These are phyloP conservation scores for Coemansia sp. DNA, from an alignment of 371 early-diverging fungal species.

Conservation along the genomic window DNA sequence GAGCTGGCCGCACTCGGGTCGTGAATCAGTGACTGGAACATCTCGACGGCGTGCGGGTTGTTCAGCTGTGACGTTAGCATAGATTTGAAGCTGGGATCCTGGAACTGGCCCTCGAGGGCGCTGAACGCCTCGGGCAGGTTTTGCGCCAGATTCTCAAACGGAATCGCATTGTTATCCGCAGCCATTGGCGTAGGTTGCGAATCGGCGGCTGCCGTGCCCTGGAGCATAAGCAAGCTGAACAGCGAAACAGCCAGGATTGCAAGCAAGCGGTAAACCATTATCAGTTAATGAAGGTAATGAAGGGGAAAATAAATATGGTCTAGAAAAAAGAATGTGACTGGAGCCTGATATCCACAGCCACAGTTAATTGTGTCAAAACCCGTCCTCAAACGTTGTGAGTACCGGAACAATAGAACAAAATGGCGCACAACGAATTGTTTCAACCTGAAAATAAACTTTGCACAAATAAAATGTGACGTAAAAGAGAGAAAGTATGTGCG, in stretches of 20 bases:
- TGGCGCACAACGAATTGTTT: background rate
- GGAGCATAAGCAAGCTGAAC: slow-evolving; percentile 1
- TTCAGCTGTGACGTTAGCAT: slow-evolving; percentile 43
- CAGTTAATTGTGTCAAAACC: background rate
- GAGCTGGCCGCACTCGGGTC: slow-evolving; percentile 39
- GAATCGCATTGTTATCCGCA: slow-evolving; percentile 10
- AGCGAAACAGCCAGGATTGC: background rate
- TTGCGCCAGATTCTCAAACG: slow-evolving; percentile 46
- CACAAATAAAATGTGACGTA: background rate
- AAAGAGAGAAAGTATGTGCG: background rate
- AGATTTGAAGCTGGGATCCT: slow-evolving; percentile 33
- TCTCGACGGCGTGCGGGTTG: slow-evolving; percentile 47
- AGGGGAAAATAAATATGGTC: background rate
- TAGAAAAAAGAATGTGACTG: background rate
- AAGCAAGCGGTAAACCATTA: background rate
- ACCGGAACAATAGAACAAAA: background rate
- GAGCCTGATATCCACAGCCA: background rate
- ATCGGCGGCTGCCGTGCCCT: slow-evolving; percentile 3
- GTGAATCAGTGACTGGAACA: slow-evolving; percentile 48
- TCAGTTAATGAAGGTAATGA: background rate
- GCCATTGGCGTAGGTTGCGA: background rate
- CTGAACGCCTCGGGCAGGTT: slow-evolving; percentile 46
- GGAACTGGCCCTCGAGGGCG: slow-evolving; percentile 40
- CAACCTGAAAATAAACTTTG: background rate
- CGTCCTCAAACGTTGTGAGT: background rate